A percentile compares a stretch with the other conserved stretches of the same genome.
These are phyloP conservation scores for Onygenales sp. DNA, from an alignment of 2,329 filamentous ascomycete genomes.

Conservation along the genomic window DNA sequence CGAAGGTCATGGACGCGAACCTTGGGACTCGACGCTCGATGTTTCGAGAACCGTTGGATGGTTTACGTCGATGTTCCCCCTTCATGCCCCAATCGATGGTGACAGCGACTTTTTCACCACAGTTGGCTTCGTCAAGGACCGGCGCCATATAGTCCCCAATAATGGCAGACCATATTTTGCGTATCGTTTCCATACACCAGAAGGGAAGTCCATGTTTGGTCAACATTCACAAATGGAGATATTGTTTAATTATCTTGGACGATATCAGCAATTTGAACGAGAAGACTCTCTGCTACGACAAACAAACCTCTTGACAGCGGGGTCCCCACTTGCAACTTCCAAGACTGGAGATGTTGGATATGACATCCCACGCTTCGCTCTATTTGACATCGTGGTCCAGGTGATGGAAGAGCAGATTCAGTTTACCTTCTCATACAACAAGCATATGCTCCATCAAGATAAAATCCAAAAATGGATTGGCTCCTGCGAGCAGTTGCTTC, in stretches of 20 bases:
- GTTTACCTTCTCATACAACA: slow-evolving; percentile 44
- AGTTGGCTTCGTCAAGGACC: slow-evolving; percentile 29
- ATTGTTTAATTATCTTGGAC: slow-evolving; percentile 33
- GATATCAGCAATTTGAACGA: slow-evolving; percentile 35
- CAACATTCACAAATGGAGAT: slow-evolving; percentile 36
- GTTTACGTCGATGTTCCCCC: slow-evolving; percentile 42
- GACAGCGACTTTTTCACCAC: slow-evolving; percentile 21
- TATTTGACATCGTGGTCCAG: slow-evolving; percentile 45
- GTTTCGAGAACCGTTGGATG: slow-evolving; percentile 42
- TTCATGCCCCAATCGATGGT: slow-evolving; percentile 24
- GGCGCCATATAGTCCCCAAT: slow-evolving; percentile 25
- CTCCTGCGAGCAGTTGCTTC: slow-evolving; percentile 26
- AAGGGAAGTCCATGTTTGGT: slow-evolving; percentile 20
- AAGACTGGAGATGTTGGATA: slow-evolving; percentile 37
- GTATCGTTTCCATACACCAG: slow-evolving; percentile 20
- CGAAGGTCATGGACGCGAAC: slow-evolving; percentile 41
- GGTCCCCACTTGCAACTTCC: slow-evolving; percentile 33
- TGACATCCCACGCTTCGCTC: slow-evolving; percentile 36
- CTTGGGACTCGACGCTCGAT: slow-evolving; percentile 37
- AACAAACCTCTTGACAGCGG: slow-evolving; percentile 28
- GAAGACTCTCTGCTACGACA: slow-evolving; percentile 35
- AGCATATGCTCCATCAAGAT: slow-evolving; percentile 37
- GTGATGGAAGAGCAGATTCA: slow-evolving; percentile 38
- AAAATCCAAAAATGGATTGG: slow-evolving; percentile 36
- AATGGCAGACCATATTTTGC: slow-evolving; percentile 32